A percentile compares a stretch with the other conserved stretches of the same genome.
phyloP scores from a whole-genome alignment of 352 stramenopile species.

The Globisporangium nagaii region DNA sequence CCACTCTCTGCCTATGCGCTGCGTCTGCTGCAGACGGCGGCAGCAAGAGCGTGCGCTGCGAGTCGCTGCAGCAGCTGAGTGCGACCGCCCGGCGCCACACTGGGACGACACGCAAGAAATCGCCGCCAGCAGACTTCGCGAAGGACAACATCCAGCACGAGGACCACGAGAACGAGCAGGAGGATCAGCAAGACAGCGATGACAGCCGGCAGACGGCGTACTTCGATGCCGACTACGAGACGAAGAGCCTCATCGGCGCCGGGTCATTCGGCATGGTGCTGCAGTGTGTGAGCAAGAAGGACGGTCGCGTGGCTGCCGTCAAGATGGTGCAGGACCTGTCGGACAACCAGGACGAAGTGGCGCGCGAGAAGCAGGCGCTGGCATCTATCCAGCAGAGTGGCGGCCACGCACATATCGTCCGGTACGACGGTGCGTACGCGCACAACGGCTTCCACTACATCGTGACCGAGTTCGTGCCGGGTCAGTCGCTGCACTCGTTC shows the following conservation, averaged over 20 bases:
- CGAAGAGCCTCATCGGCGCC: slow-evolving; percentile 51
- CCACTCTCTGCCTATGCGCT: neutral
- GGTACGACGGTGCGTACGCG: slow-evolving; percentile 54
- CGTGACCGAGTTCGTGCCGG: slow-evolving; percentile 68
- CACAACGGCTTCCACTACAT: slow-evolving; percentile 83
- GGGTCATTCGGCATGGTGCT: slow-evolving; percentile 83
- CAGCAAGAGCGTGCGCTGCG: neutral
- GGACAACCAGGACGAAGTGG: slow-evolving; percentile 51
- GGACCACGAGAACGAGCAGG: too few species aligned
- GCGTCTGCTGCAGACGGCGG: too few species aligned
- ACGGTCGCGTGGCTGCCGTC: slow-evolving; percentile 55
- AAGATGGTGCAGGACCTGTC: slow-evolving; percentile 72
- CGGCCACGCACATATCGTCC: slow-evolving; percentile 60
- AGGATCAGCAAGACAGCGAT: neutral
- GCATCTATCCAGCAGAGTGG: slow-evolving; percentile 41
- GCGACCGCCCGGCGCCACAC: slow-evolving; percentile 1
- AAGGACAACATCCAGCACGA: too few species aligned
- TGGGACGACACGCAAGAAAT: slow-evolving; percentile 12
- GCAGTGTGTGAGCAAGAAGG: slow-evolving; percentile 64
- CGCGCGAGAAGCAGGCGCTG: slow-evolving; percentile 54
- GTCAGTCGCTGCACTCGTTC: slow-evolving; percentile 65
- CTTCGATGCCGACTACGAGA: slow-evolving; percentile 69
- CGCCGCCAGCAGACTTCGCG: neutral
- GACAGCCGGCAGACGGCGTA: slow-evolving; percentile 7
- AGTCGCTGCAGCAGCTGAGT: slow-evolving; percentile 2